Conservation (phyloP, 108 stramenopile species). For the Nitzschia palea region DNA sequence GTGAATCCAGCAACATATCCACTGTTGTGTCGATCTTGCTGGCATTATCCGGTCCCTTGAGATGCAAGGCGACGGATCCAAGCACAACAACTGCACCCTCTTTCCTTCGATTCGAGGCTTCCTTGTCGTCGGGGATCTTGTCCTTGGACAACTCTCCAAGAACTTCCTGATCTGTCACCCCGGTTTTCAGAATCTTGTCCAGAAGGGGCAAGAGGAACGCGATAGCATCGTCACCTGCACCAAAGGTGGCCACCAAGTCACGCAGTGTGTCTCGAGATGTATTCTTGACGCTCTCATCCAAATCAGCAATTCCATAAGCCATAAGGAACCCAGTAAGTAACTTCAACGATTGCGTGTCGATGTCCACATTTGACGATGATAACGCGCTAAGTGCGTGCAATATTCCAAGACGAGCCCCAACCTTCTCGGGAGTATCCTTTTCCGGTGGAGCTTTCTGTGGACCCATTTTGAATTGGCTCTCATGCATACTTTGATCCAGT, state of each 20-base stretch:
- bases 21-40: conserved; percentile 77
- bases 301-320: conserved; percentile 83
- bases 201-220: conserved; percentile 77
- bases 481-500: conserved; percentile 61
- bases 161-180: conserved; percentile 44
- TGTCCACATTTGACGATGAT: conserved; percentile 53
- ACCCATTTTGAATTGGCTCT: conserved; percentile 61
- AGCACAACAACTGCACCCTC: conserved; percentile 88
- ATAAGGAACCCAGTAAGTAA: conserved; percentile 77
- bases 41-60: conserved; percentile 74
- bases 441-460: conserved; percentile 45
- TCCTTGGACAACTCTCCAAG: conserved; percentile 53
- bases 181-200: conserved; percentile 75
- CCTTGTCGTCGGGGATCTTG: conserved; percentile 53
- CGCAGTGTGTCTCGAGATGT: conserved; percentile 69
- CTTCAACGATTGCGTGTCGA: conserved; percentile 60
- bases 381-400: conserved; percentile 66
- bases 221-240: conserved; percentile 74
- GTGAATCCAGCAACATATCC: conserved; percentile 77
- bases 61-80: conserved; percentile 84
- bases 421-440: conserved; percentile 71
- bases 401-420: conserved; percentile 67
- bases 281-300: conserved; percentile 64
- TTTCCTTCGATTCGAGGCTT: conserved; percentile 79
- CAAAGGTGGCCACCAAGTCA: conserved; percentile 70